These are phyloP conservation scores for Metarhizium sp. DNA, from an alignment of 2,329 filamentous ascomycete species.

Conservation along the genomic window DNA sequence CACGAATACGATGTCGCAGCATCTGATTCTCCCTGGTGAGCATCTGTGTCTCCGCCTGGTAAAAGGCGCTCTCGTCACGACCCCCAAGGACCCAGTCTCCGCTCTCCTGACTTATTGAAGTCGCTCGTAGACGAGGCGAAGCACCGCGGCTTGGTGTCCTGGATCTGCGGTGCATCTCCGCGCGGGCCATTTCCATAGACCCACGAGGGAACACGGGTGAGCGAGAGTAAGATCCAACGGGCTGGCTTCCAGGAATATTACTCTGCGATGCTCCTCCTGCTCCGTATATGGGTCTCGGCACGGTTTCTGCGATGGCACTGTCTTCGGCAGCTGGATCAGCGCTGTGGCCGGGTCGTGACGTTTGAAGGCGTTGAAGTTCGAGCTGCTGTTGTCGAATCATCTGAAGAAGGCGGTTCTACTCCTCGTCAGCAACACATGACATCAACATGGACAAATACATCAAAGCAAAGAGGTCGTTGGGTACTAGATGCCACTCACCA, in stretches of 20 bases:
- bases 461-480: too few species aligned
- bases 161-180: slow-evolving; percentile 46
- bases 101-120: slow-evolving; percentile 49
- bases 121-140: slow-evolving; percentile 46
- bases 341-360: slow-evolving; percentile 27
- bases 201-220: slow-evolving; percentile 43
- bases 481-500: slow-evolving; percentile 35
- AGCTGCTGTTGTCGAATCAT: slow-evolving; percentile 71
- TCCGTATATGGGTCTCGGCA: slow-evolving; percentile 33
- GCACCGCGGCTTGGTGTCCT: slow-evolving; percentile 49
- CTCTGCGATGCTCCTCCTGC: slow-evolving; percentile 27
- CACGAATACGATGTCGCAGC: slow-evolving; percentile 64
- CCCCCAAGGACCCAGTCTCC: slow-evolving; percentile 54
- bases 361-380: slow-evolving; percentile 54
- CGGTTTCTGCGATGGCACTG: slow-evolving; percentile 30
- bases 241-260: slow-evolving; percentile 12
- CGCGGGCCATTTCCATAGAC: slow-evolving; percentile 50
- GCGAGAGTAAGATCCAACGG: slow-evolving; percentile 34
- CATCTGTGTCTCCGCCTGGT: slow-evolving; percentile 74
- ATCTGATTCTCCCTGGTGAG: slow-evolving; percentile 74
- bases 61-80: slow-evolving; percentile 68
- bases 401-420: slow-evolving; percentile 61
- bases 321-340: slow-evolving; percentile 39
- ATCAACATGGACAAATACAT: too few species aligned
- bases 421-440: background rate